phyloP scores from a whole-genome alignment of 345 rosid genomes.

The Brassica rapa region DNA sequence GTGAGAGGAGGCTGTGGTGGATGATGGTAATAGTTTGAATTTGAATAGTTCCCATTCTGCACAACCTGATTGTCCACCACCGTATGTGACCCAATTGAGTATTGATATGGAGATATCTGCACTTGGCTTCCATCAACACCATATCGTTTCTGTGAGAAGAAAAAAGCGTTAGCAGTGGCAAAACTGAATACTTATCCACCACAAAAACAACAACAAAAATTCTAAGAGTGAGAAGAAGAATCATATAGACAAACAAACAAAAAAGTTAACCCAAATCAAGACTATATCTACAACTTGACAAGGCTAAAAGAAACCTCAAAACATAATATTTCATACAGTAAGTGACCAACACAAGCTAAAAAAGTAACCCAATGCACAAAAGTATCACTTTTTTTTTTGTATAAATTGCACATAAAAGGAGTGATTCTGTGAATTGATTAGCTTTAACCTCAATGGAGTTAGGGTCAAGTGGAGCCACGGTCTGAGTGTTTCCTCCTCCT shows the following conservation, averaged over 20 bases:
- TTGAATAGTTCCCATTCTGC: slow-evolving; percentile 63
- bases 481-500: slow-evolving; percentile 61
- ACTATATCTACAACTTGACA: slow-evolving; percentile 13
- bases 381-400: too few relatives aligned
- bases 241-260: slow-evolving; percentile 14
- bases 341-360: too few relatives aligned
- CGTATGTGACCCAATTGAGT: too few relatives aligned
- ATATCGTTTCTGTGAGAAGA: slow-evolving; percentile 57
- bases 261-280: slow-evolving; percentile 7
- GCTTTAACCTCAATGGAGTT: slow-evolving; percentile 77
- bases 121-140: slow-evolving; percentile 63
- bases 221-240: too few relatives aligned
- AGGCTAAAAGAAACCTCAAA: neutral
- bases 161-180: too few relatives aligned
- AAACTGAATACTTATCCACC: neutral
- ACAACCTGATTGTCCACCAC: too few relatives aligned
- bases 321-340: too few relatives aligned
- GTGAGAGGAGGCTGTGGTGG: slow-evolving; percentile 53
- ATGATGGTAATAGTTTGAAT: too few relatives aligned
- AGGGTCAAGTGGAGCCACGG: slow-evolving; percentile 58
- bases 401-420: neutral
- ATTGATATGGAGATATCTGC: slow-evolving; percentile 54
- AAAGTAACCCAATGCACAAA: too few relatives aligned
- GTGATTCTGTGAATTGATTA: too few relatives aligned
- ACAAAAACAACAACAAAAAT: too few relatives aligned